phyloP scores from a whole-genome alignment of 176 grass and related monocot species.

The Lolium multiflorum region DNA sequence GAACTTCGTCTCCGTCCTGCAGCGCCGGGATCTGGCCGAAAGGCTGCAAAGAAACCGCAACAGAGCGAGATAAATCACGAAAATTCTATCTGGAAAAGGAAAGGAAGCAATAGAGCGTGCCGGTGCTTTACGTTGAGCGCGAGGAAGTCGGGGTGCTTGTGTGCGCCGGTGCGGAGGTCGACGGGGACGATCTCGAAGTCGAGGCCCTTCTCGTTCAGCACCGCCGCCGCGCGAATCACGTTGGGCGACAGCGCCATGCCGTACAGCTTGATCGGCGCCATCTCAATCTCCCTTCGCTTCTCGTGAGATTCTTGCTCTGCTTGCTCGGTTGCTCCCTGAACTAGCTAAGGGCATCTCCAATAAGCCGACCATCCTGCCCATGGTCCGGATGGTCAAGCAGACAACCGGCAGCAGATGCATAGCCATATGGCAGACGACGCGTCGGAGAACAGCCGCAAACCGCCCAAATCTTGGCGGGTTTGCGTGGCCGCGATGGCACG shows the following conservation, averaged over 20 bases:
- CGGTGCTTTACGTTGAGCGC: slow-evolving; percentile 63
- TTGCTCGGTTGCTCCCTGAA: neutral
- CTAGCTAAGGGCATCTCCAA: too few species aligned
- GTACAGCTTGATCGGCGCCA: slow-evolving; percentile 67
- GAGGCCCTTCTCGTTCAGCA: slow-evolving; percentile 79
- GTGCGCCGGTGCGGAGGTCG: slow-evolving; percentile 74
- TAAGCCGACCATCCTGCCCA: too few species aligned
- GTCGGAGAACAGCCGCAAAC: too few species aligned
- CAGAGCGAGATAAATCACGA: neutral
- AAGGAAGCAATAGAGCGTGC: too few species aligned
- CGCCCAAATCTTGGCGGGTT: too few species aligned
- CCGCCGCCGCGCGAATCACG: slow-evolving; percentile 51
- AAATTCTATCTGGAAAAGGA: neutral
- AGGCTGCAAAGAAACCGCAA: slow-evolving; percentile 59
- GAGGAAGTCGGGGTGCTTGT: slow-evolving; percentile 85
- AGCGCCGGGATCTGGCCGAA: slow-evolving; percentile 88
- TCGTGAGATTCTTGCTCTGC: neutral
- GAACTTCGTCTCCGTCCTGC: slow-evolving; percentile 65
- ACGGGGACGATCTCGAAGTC: slow-evolving; percentile 74
- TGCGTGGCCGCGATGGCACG: too few species aligned
- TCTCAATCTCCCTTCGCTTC: neutral
- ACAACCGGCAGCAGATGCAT: too few species aligned
- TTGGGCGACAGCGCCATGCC: slow-evolving; percentile 70
- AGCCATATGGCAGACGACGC: too few species aligned
- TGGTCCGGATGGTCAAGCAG: too few species aligned